Base-by-base conservation (phyloP, 2,329 filamentous ascomycete species). In the Fusarium setosum region DNA sequence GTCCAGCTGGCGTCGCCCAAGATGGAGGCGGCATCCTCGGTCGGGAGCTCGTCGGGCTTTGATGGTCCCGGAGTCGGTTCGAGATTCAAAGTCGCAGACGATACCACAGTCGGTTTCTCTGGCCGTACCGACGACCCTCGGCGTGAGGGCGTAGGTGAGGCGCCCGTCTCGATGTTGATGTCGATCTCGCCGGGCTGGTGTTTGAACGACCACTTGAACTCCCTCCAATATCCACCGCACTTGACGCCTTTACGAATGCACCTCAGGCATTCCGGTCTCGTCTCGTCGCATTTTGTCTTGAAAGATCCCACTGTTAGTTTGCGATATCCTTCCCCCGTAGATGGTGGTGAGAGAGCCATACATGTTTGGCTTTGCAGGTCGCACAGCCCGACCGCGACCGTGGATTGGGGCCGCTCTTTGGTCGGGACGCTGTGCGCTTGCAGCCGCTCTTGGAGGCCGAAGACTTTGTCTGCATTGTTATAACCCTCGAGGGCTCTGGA, bases 181-280 rank as follows among this genome's bases (percentile, higher is more conserved):
- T 65, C 59, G 20, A 50, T 50, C n/a, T 68, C 56, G 48, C 55
- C 61, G 1, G 73, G 68, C 50, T 80, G 78, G 55, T 81, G 77
- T 41, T 81, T 81, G 61, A 78, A 80, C 0, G 79, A 80, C 79
- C 79, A 81, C 34, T 76, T 77, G 41, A 80, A 73, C 18, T 75
- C 74, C 20, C 66, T 66, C 63, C 67, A 68, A 17, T 75, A 75
- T 5, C 73, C 73, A 4, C 67, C 71, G 35, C 73, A 75, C 13
- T 65, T 67, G 15, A 74, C 65, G 6, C 73, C 73, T 32, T 75
- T 75, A 3, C 66, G 63, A 10, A 65, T 57, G 56, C 73, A 75
- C 44, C 66, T 68, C 11, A 67, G 56, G 47, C 73, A 75, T 24
- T 68, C 68, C 3, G 73, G 73, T 41, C 71, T 72, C 37, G 72